Evolutionary conservation across 495 filamentous ascomycete species (phyloP), one percentile per base, ranked within the genome.

Genomic region (Lindgomyces ingoldianus): DNA sequence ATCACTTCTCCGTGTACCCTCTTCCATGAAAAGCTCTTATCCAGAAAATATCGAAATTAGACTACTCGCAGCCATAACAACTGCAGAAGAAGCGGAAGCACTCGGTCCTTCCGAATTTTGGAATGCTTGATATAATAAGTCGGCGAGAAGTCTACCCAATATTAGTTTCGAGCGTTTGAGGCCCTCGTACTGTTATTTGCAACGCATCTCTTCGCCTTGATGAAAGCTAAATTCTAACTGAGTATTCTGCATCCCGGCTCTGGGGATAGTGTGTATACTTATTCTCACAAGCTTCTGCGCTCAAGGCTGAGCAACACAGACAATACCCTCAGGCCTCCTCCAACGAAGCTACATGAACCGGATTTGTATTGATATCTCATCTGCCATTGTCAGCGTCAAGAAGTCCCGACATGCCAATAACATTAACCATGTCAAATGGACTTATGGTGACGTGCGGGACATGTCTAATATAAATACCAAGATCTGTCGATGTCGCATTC

Each of bases 291-390:
- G n/a, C n/a, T n/a, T n/a, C n/a, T n/a, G n/a, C n/a, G n/a, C n/a
- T n/a, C n/a, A n/a, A n/a, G n/a, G 9, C 26, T 21, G 45, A 53
- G 29, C 67, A 25, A 21, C n/a, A 14, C 50, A 85, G 83, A 78
- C 76, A 22, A 71, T 87, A 29, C 83, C 84, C 1, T 54, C 64
- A 1, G 78, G 82, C 33, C 75, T 86, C 3, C 68, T 74, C 16
- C 51, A 64, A 36, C 74, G 73, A 3, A 80, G 82, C 21, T 87
- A 86, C 63, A 74, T 56, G 1, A 75, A 76, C 16, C 85, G 87
- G 64, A 65, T 79, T 10, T 82, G 79, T 61, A 70, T 86, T 45
- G 84, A 87, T 70, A 86, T 87, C 71, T 86, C 84, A 0, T 49
- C 74, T 2, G 75, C 78, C 1, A 80, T 84, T 10, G 79, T 87